A percentile compares a stretch with the other conserved stretches of the same genome.
Conservation (phyloP, 2,329 filamentous ascomycete species). For the Paecilomyces sp. region DNA sequence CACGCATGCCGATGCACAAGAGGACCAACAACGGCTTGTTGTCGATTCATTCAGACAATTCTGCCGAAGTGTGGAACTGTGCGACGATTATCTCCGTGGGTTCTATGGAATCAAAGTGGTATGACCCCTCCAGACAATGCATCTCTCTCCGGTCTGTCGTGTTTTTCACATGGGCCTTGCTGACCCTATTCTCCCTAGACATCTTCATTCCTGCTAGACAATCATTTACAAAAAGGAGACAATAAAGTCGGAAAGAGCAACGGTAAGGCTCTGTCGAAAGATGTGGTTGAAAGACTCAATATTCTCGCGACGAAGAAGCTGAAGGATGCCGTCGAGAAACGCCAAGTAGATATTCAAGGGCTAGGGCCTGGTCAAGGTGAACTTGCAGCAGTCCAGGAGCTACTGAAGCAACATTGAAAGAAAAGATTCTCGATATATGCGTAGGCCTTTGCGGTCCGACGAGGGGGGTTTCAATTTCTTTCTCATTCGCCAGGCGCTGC, state of each 20-base stretch:
- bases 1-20: slow-evolving; percentile 23
- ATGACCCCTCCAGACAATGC: slow-evolving; percentile 19
- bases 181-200: slow-evolving; percentile 13
- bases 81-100: slow-evolving; percentile 83
- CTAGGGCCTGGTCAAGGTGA: slow-evolving; percentile 29
- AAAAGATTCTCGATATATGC: background rate
- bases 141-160: background rate
- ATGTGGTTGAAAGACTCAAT: slow-evolving; percentile 25
- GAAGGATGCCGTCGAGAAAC: slow-evolving; percentile 27
- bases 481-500: background rate
- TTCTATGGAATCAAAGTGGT: slow-evolving; percentile 87
- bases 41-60: slow-evolving; percentile 76
- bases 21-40: slow-evolving; percentile 44
- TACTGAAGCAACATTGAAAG: slow-evolving; percentile 23
- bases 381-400: slow-evolving; percentile 33
- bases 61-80: slow-evolving; percentile 85
- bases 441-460: background rate
- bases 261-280: slow-evolving; percentile 11
- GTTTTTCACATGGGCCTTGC: background rate
- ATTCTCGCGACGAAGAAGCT: slow-evolving; percentile 29
- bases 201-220: slow-evolving; percentile 18
- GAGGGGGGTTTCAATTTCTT: background rate
- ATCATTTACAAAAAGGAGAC: slow-evolving; percentile 7
- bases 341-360: slow-evolving; percentile 20
- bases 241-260: slow-evolving; percentile 5